Evolutionary conservation across 2,329 filamentous ascomycete species (phyloP).

Genomic region (Colletotrichum tropicale): DNA sequence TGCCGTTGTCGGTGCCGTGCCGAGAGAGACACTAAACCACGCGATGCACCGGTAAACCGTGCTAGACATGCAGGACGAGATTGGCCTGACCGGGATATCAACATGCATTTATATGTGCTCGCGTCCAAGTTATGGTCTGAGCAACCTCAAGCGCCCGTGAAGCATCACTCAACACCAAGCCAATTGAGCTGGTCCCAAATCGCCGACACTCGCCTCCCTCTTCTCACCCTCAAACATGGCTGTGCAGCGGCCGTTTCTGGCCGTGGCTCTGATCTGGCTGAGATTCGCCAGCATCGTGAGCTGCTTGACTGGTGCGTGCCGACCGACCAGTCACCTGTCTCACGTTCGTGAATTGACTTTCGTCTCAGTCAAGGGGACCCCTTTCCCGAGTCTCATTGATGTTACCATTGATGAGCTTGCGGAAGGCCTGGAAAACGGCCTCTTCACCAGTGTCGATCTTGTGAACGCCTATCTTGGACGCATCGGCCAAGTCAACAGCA

Average conservation of each 20-base stretch:
- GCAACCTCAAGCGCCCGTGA: neutral
- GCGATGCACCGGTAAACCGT: neutral
- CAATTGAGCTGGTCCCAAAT: neutral
- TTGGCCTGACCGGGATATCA: neutral
- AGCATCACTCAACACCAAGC: neutral
- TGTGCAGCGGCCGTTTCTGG: neutral
- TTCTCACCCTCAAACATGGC: neutral
- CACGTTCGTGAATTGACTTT: neutral
- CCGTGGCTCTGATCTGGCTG: neutral
- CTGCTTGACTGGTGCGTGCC: slow-evolving; percentile 1
- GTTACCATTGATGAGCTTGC: slow-evolving; percentile 36
- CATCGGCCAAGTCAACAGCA: slow-evolving; percentile 27
- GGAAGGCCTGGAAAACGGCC: slow-evolving; percentile 30
- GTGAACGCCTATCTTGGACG: slow-evolving; percentile 31
- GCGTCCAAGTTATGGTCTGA: neutral
- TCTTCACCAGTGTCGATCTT: slow-evolving; percentile 41
- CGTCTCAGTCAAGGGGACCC: neutral
- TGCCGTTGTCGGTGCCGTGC: neutral
- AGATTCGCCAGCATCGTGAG: neutral
- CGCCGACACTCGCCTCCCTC: neutral
- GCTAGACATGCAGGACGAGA: neutral
- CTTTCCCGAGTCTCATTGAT: slow-evolving; percentile 36
- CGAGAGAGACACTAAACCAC: neutral
- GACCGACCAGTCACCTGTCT: neutral
- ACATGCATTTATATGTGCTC: neutral